Base-by-base conservation (phyloP, 352 stramenopile genomes). In the Pilasporangium apinafurcum region DNA sequence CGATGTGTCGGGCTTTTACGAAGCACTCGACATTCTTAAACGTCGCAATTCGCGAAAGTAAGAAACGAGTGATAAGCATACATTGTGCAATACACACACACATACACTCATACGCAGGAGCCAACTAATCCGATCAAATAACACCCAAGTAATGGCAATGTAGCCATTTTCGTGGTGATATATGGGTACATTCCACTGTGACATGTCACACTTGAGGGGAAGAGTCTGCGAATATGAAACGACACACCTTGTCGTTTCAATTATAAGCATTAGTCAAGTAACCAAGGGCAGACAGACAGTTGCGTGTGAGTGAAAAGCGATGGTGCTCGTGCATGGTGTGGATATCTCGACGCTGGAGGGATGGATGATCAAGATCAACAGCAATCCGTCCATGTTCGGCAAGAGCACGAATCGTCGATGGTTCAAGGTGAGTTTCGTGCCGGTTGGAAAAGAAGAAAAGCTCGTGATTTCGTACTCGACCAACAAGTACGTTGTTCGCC, bases 301-400 rank as follows among this genome's bases (percentile, higher is more conserved):
- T n/a, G 24, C 6, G 18, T 16, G 39, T 39, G 34, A 5, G 34
- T 5, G 34, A 20, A 21, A 22, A 39, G 34, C 1, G 35, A 28
- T 21, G 18, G 62, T 61, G 46, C 44, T 86, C 46, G 73, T 84
- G 12, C 75, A 92, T 26, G 80, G 80, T 28, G 75, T 92, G 16
- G 75, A 92, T 47, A 89, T 92, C 63, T 83, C 74, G 42, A 71
- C 74, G 57, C 64, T 89, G 22, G 80, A 92, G 51, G 80, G 80
- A 24, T 92, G 77, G 76, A 85, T 92, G 75, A 46, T 85, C 54
- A 92, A 92, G 53, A 86, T 90, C 70, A 87, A 92, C 49, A 89
- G 59, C 67, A 89, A 89, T 24, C 76, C 72, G 37, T 83, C 68
- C 21, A 63, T 89, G 54, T 92, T 92, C 26, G 75, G 77, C 45